Percentiles rank a stretch among this genome's conserved stretches.
These are phyloP conservation scores for Candida caryicola DNA, from an alignment of 805 yeast species.

Conservation along the genomic window DNA sequence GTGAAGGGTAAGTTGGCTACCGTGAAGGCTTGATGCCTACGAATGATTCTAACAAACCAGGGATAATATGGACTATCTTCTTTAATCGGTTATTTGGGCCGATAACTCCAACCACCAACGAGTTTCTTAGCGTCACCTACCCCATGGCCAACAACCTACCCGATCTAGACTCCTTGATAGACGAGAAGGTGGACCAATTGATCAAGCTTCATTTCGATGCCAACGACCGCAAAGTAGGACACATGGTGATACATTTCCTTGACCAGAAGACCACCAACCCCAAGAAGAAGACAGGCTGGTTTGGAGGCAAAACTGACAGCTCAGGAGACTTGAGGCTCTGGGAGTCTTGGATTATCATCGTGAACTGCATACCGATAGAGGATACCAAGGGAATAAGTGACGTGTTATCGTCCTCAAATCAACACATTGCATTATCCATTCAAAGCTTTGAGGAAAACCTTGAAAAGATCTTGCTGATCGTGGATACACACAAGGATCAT, in stretches of 20 bases:
- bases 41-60: slow-evolving; percentile 25
- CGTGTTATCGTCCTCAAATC: slow-evolving; percentile 9
- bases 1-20: slow-evolving; percentile 47
- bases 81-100: slow-evolving; percentile 70
- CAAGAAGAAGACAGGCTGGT: slow-evolving; percentile 53
- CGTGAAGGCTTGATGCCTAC: background rate
- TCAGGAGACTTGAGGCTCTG: slow-evolving; percentile 49
- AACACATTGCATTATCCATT: slow-evolving; percentile 33
- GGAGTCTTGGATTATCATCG: slow-evolving; percentile 68
- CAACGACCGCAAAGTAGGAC: slow-evolving; percentile 25
- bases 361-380: slow-evolving; percentile 41
- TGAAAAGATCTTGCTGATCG: slow-evolving; percentile 47
- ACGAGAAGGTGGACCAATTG: slow-evolving; percentile 32
- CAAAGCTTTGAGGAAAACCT: slow-evolving; percentile 41
- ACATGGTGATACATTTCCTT: slow-evolving; percentile 35
- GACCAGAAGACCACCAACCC: slow-evolving; percentile 36
- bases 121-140: slow-evolving; percentile 58
- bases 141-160: slow-evolving; percentile 48
- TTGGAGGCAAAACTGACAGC: slow-evolving; percentile 32
- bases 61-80: slow-evolving; percentile 63
- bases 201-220: slow-evolving; percentile 26
- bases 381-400: slow-evolving; percentile 6
- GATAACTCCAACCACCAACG: slow-evolving; percentile 52
- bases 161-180: slow-evolving; percentile 47
- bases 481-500: slow-evolving; percentile 57